phyloP scores from a whole-genome alignment of 768 basidiomycete genomes.

The Rhodotorula kratochvilovae region DNA sequence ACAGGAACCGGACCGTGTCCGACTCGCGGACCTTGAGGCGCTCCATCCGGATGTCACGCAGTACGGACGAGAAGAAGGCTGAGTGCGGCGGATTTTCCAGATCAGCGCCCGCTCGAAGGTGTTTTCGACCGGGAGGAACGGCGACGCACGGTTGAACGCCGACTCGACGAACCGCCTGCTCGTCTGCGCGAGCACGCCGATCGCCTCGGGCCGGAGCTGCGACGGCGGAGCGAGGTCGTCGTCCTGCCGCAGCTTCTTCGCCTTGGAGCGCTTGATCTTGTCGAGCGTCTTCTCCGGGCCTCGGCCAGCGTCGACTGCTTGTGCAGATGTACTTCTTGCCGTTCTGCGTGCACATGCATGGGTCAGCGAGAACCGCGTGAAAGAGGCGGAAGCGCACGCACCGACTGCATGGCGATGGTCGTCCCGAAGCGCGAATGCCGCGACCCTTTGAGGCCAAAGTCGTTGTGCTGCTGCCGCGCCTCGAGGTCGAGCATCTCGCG shows the following conservation, averaged over 20 bases:
- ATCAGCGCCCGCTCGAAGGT: too few relatives aligned
- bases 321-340: constrained; percentile 61
- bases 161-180: constrained; percentile 70
- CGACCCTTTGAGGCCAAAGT: constrained; percentile 53
- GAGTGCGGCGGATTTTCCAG: neutral
- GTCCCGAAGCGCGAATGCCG: constrained; percentile 96
- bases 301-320: constrained; percentile 71
- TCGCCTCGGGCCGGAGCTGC: constrained; percentile 47
- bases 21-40: constrained; percentile 88
- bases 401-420: constrained; percentile 72
- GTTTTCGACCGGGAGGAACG: too few relatives aligned
- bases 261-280: constrained; percentile 59
- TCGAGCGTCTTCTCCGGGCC: constrained; percentile 70
- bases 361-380: neutral
- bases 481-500: constrained; percentile 73
- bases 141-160: constrained; percentile 77
- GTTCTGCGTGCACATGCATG: constrained; percentile 39
- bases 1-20: constrained; percentile 83
- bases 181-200: constrained; percentile 58
- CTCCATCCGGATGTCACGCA: constrained; percentile 91
- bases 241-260: constrained; percentile 54
- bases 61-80: constrained; percentile 79
- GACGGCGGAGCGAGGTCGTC: constrained; percentile 44
- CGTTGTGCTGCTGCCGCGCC: constrained; percentile 56
- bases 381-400: constrained; percentile 30